phyloP scores from a whole-genome alignment of 2,329 filamentous ascomycete genomes.

The Ophiostoma ips region DNA sequence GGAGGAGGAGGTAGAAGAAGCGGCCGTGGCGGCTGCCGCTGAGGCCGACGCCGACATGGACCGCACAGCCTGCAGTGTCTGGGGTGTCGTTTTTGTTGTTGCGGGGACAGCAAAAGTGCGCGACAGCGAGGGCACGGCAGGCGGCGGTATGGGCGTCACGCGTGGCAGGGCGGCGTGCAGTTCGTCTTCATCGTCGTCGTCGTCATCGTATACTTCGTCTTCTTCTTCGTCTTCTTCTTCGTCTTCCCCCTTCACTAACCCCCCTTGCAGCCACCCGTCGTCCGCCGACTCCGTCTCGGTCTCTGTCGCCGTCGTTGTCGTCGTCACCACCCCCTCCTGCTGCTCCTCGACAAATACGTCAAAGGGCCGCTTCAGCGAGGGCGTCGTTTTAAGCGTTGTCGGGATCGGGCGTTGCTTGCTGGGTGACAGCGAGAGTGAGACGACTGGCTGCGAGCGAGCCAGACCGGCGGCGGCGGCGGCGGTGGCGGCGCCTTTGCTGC shows the following conservation, averaged over 20 bases:
- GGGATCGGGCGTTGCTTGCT: background rate
- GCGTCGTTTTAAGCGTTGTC: background rate
- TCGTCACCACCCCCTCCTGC: background rate
- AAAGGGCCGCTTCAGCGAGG: background rate
- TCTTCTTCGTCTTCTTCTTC: background rate
- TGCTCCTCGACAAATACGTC: background rate
- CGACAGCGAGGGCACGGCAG: background rate
- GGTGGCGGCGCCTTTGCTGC: too few species aligned
- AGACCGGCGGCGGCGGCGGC: background rate
- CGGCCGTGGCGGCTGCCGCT: background rate
- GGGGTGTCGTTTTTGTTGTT: too few species aligned
- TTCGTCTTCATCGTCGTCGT: background rate
- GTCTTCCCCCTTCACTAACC: background rate
- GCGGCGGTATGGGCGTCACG: background rate
- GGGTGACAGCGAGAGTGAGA: background rate
- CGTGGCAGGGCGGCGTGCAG: background rate
- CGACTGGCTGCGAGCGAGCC: background rate
- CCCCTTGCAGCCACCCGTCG: too few species aligned
- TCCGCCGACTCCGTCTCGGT: background rate
- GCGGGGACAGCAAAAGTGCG: background rate
- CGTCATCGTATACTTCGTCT: background rate
- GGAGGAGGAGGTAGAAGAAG: background rate
- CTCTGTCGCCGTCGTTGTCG: background rate
- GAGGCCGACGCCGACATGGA: background rate
- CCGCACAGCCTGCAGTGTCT: background rate